A percentile compares a stretch with the other conserved stretches of the same genome.
These are phyloP conservation scores for Evansstolkia leycettana DNA, from an alignment of 495 filamentous ascomycete genomes.

Conservation along the genomic window DNA sequence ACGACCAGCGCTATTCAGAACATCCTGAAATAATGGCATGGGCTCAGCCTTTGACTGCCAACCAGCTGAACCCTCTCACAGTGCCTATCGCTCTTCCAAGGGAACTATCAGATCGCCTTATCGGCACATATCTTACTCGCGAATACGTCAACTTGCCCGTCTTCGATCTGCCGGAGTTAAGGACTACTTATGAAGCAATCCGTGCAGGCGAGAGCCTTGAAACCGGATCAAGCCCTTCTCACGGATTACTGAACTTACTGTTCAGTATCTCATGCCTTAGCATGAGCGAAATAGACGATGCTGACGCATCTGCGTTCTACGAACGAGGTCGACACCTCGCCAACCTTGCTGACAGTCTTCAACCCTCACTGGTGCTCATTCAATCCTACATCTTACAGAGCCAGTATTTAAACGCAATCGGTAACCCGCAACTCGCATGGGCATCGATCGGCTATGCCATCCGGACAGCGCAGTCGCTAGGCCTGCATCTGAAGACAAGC, in stretches of 20 bases:
- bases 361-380: slow-evolving; percentile 2
- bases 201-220: not conserved
- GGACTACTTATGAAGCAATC: slow-evolving; percentile 1
- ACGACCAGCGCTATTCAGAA: not conserved
- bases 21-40: too few relatives aligned
- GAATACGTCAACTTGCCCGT: slow-evolving; percentile 8
- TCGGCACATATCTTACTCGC: slow-evolving; percentile 3
- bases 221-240: slow-evolving; percentile 1
- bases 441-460: slow-evolving; percentile 3
- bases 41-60: not conserved
- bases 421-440: slow-evolving; percentile 6
- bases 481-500: slow-evolving; percentile 1
- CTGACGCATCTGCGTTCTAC: slow-evolving; percentile 1
- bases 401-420: slow-evolving; percentile 9
- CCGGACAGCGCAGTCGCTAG: slow-evolving; percentile 3
- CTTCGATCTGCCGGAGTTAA: slow-evolving; percentile 5
- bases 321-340: slow-evolving; percentile 1
- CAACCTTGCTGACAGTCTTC: not conserved
- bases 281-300: not conserved
- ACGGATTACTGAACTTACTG: slow-evolving; percentile 4
- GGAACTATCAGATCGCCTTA: slow-evolving; percentile 4
- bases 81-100: not conserved
- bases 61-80: too few relatives aligned
- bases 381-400: slow-evolving; percentile 8
- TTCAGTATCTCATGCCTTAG: slow-evolving; percentile 3